Base-by-base conservation (phyloP, 2,329 filamentous ascomycete species). In the Aspergillus nomiae region DNA sequence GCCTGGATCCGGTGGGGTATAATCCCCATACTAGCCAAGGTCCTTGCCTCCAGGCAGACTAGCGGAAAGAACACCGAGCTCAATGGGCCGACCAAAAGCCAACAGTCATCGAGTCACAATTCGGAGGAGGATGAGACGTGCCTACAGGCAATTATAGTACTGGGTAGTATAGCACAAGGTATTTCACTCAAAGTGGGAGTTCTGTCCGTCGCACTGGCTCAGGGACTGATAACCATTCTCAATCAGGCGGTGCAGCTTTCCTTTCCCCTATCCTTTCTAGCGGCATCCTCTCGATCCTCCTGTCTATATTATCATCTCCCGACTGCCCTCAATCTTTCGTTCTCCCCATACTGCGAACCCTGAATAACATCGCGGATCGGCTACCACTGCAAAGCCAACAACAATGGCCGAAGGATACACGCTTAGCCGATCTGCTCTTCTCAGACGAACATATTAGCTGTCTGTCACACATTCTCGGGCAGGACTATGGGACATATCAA, bases 91-190 rank as follows among this genome's bases (percentile, higher is more conserved):
- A 61, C 59, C 32, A 67, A 65, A 21, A 58, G 66, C 28, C 55
- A 56, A 14, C 56, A 56, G 26, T 26, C 78, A 14, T 78, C 77
- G 11, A 73, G 72, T 38, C 67, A 75, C 4, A 74, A 88, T 67
- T 84, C 83, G 3, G 86, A 89, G 12, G 87, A 91, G 63, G 89
- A 94, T 61, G 84, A 86, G 51, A 84, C 89, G 55, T 87, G 88
- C 68, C 81, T 95, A 61, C 92, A 96, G 75, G 90, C 91, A n/a
- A 86, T 94, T 45, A 88, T 96, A 67, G 85, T 97, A n/a, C 81
- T 96, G 41, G 89, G 90, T 54, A 95, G 92, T 76, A 87, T 98
- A 73, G 92, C 92, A 62, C 89, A 91, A 79, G 93, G 94, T 93
- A 84, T 16, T 57, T 68, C 30, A 16, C 6, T 46, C 14, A 5